These are phyloP conservation scores for Hypoxylon sp. DNA, from an alignment of 2,329 filamentous ascomycete genomes.

Conservation along the genomic window DNA sequence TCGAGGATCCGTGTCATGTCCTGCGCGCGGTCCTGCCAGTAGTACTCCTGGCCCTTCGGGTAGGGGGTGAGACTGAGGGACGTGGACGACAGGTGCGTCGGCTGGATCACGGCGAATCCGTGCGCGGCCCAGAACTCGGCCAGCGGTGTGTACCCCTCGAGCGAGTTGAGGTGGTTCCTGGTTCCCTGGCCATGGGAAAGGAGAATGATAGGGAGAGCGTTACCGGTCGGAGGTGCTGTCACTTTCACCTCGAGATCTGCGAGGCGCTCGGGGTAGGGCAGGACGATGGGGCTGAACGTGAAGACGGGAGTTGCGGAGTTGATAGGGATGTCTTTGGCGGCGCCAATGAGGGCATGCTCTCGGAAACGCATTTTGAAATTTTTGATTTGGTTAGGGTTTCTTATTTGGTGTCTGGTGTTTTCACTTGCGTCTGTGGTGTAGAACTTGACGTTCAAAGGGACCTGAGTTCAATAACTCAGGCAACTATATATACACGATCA, in stretches of 20 bases:
- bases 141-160: slow-evolving; percentile 57
- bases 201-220: slow-evolving; percentile 55
- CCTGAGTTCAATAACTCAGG: not conserved
- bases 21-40: slow-evolving; percentile 50
- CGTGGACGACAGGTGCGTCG: slow-evolving; percentile 55
- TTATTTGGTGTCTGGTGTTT: not conserved
- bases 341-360: slow-evolving; percentile 45
- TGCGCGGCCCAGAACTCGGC: slow-evolving; percentile 57
- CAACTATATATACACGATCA: slow-evolving; percentile 21
- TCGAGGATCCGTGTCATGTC: slow-evolving; percentile 56
- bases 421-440: slow-evolving; percentile 1
- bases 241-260: slow-evolving; percentile 53
- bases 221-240: slow-evolving; percentile 49
- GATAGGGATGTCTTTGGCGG: slow-evolving; percentile 52
- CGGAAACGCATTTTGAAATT: slow-evolving; percentile 28
- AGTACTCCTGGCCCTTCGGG: slow-evolving; percentile 44
- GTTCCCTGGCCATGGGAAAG: slow-evolving; percentile 56
- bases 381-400: not conserved
- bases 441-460: slow-evolving; percentile 8
- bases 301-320: slow-evolving; percentile 49
- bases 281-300: slow-evolving; percentile 49
- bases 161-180: slow-evolving; percentile 55
- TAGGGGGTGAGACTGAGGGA: slow-evolving; percentile 46
- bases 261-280: slow-evolving; percentile 45
- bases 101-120: slow-evolving; percentile 58